phyloP scores from a whole-genome alignment of 768 basidiomycete species.

The Serpula lacrymans region DNA sequence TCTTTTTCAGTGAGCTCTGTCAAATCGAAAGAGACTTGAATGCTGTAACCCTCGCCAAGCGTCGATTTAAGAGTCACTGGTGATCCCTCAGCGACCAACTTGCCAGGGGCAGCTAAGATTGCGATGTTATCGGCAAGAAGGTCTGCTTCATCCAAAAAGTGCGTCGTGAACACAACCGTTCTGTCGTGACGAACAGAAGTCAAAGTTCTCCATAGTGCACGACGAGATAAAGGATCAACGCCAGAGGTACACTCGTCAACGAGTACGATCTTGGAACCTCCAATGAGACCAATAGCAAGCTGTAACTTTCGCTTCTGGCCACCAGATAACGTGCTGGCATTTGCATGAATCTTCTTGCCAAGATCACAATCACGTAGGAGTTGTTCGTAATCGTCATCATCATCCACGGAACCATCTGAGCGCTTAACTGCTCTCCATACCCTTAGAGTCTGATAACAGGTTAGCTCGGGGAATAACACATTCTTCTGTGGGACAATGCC shows the following conservation, averaged over 20 bases:
- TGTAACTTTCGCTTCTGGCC: conserved; percentile 85
- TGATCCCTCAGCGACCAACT: conserved; percentile 66
- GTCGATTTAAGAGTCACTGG: conserved; percentile 72
- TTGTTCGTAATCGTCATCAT: conserved; percentile 58
- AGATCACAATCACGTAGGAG: conserved; percentile 72
- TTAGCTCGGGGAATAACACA: conserved; percentile 73
- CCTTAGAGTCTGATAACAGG: conserved; percentile 67
- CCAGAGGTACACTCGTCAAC: conserved; percentile 76
- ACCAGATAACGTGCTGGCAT: conserved; percentile 65
- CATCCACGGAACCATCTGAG: conserved; percentile 36
- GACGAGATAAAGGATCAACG: conserved; percentile 75
- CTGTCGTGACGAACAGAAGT: conserved; percentile 63
- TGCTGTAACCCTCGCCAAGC: conserved; percentile 69
- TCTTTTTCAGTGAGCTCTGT: conserved; percentile 27
- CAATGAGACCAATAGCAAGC: conserved; percentile 75
- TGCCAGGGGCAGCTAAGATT: conserved; percentile 72
- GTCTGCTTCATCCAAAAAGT: conserved; percentile 81
- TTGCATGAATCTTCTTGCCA: conserved; percentile 61
- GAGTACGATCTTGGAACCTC: conserved; percentile 67
- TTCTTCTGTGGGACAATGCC: conserved; percentile 85
- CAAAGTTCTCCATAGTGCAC: conserved; percentile 74
- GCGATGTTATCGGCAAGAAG: conserved; percentile 74
- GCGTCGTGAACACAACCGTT: conserved; percentile 75
- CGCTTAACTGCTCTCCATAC: conserved; percentile 75
- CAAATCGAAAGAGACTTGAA: conserved; percentile 49